Base-by-base conservation (phyloP, 176 grass and related monocot genomes). In the Lolium perenne region DNA sequence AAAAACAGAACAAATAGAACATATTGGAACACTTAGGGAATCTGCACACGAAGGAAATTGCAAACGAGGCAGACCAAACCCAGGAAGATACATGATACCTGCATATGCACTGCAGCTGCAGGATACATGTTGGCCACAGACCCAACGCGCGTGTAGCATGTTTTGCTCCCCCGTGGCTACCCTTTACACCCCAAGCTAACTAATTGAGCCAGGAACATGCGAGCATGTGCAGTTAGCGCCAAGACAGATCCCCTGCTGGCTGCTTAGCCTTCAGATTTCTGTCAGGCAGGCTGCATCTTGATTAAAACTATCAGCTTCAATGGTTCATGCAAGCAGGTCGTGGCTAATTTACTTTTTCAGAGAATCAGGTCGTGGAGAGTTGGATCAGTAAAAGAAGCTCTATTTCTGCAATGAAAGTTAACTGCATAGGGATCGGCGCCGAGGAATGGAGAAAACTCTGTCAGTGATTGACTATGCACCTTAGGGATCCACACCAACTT, bases 351-450 rank as follows among this genome's bases (percentile, higher is more conserved):
- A 10, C n/a, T 23, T 4, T 4, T 14, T 66, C 6, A 35, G 12
- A 32, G 4, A 32, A 32, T 65, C 10, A 69, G 83, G 76, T 26
- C 2, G 58, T 76, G 85, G 78, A 13, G 62, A n/a, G 22, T 20
- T 18, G 32, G 17, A 47, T 48, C 21, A 46, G 38, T 70, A 38
- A 43, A 43, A 86, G 35, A 85, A 59, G 32, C 12, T 81, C 53
- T 59, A 0, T 55, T 38, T 0, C 7, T 16, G 4, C 40, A 70
- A 8, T 22, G 14, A 14, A 23, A 40, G 45, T 22, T 81, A 32
- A 17, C 62, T 71, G 17, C 87, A 14, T 89, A 2, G 76, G 82
- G 87, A 89, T 89, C 35, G 58, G 68, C 76, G 18, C 82, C 45
- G 11, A 13, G 67, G 82, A 63, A 88, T 63, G 87, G 87, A n/a